Percentiles rank a stretch among this genome's conserved stretches.
These are phyloP conservation scores for Colletotrichum sp. DNA, from an alignment of 2,329 filamentous ascomycete species.

Conservation along the genomic window DNA sequence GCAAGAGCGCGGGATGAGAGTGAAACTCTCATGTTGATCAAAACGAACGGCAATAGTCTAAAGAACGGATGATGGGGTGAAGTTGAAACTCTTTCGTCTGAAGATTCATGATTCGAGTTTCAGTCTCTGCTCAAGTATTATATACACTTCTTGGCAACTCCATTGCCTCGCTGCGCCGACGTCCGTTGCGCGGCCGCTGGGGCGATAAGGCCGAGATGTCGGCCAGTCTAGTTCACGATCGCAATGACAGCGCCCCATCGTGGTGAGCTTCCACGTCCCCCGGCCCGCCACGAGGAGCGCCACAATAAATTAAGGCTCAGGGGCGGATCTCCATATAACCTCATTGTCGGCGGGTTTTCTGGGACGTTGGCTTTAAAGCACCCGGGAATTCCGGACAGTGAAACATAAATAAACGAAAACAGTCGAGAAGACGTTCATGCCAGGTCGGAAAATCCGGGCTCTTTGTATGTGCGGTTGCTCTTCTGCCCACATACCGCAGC, in stretches of 20 bases:
- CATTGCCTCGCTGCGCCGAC: background rate
- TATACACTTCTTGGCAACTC: background rate
- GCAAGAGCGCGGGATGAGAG: background rate
- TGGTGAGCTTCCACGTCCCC: constrained; percentile 4
- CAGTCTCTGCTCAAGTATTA: background rate
- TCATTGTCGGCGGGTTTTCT: background rate
- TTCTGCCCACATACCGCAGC: background rate
- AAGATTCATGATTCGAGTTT: background rate
- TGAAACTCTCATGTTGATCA: constrained; percentile 6
- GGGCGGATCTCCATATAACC: background rate
- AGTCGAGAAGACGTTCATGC: background rate
- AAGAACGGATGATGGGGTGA: background rate
- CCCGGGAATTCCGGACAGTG: background rate
- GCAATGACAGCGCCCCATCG: background rate
- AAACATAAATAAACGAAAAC: background rate
- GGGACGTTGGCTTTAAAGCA: background rate
- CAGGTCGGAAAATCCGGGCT: background rate
- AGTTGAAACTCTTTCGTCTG: background rate
- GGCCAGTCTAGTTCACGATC: background rate
- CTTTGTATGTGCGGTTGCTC: background rate
- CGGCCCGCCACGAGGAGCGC: background rate
- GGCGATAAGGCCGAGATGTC: constrained; percentile 1
- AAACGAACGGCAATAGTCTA: background rate
- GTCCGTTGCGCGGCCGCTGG: background rate
- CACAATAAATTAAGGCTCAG: constrained; percentile 2